phyloP scores from a whole-genome alignment of 306 rosid species.

The Canavalia ensiformis region DNA sequence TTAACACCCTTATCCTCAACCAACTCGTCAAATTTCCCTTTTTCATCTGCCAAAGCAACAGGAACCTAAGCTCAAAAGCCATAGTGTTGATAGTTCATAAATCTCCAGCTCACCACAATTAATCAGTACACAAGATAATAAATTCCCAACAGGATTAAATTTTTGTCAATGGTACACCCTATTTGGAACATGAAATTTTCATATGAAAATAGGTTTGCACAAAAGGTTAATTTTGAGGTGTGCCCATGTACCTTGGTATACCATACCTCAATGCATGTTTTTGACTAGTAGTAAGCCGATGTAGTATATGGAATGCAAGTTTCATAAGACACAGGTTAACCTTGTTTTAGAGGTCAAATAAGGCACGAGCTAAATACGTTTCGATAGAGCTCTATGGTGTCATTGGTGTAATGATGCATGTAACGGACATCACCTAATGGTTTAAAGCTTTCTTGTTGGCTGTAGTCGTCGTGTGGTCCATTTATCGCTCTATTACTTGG shows the following conservation, averaged over 20 bases:
- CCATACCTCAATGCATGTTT: slow-evolving; percentile 2
- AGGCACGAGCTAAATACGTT: neutral
- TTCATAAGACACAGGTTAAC: neutral
- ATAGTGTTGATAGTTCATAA: neutral
- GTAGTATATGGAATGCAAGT: neutral
- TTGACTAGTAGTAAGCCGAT: neutral
- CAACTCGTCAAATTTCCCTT: slow-evolving; percentile 92
- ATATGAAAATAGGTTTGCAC: neutral
- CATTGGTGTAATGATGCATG: neutral
- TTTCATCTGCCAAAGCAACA: slow-evolving; percentile 73
- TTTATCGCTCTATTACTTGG: neutral
- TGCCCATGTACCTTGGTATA: neutral
- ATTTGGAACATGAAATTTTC: slow-evolving; percentile 18
- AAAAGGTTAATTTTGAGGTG: neutral
- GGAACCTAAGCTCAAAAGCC: neutral
- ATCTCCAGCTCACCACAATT: slow-evolving; percentile 15
- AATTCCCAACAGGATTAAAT: neutral
- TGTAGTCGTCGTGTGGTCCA: neutral
- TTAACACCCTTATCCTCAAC: slow-evolving; percentile 93
- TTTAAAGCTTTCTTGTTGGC: neutral
- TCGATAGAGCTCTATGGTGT: neutral
- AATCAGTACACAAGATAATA: neutral
- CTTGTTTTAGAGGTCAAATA: neutral
- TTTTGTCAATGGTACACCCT: neutral
- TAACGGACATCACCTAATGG: neutral